Evolutionary conservation across 768 basidiomycete species (phyloP).

Genomic region (Pulveroboletus sp.): DNA sequence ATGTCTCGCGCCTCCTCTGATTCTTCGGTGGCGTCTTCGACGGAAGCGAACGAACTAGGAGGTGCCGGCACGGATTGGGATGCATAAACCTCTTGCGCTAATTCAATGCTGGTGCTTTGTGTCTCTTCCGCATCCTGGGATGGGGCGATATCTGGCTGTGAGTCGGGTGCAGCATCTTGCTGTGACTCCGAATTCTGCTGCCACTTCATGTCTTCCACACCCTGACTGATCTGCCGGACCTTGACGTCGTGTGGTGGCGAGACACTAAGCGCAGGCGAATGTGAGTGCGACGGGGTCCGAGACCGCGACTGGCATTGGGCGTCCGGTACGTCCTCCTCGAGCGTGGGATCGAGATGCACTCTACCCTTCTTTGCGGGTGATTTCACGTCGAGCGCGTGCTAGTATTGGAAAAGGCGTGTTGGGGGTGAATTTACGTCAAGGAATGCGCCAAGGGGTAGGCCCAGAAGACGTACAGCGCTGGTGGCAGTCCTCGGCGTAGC

Average conservation of each 20-base stretch:
- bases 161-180: conserved; percentile 6
- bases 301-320: conserved; percentile 38
- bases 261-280: conserved; percentile 33
- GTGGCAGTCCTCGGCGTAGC: conserved; percentile 40
- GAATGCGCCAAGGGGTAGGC: conserved; percentile 13
- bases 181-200: conserved; percentile 35
- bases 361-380: conserved; percentile 78
- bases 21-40: conserved; percentile 24
- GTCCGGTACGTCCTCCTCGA: conserved; percentile 53
- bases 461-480: conserved; percentile 30
- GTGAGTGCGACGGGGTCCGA: conserved; percentile 28
- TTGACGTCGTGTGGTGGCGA: conserved; percentile 80
- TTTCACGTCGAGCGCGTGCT: conserved; percentile 39
- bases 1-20: conserved; percentile 29
- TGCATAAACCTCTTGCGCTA: conserved; percentile 9
- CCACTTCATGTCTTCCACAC: conserved; percentile 76
- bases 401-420: conserved; percentile 20
- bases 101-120: conserved; percentile 4
- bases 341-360: conserved; percentile 53
- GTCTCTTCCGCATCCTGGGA: conserved; percentile 8
- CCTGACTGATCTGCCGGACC: conserved; percentile 73
- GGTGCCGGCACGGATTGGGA: conserved; percentile 11
- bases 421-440: conserved; percentile 26
- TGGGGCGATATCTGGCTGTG: conserved; percentile 5
- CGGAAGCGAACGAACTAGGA: conserved; percentile 15